Percentiles rank a stretch among this genome's conserved stretches.
Evolutionary conservation across 2,329 filamentous ascomycete genomes (phyloP).

Genomic region (Claviceps fusiformis): DNA sequence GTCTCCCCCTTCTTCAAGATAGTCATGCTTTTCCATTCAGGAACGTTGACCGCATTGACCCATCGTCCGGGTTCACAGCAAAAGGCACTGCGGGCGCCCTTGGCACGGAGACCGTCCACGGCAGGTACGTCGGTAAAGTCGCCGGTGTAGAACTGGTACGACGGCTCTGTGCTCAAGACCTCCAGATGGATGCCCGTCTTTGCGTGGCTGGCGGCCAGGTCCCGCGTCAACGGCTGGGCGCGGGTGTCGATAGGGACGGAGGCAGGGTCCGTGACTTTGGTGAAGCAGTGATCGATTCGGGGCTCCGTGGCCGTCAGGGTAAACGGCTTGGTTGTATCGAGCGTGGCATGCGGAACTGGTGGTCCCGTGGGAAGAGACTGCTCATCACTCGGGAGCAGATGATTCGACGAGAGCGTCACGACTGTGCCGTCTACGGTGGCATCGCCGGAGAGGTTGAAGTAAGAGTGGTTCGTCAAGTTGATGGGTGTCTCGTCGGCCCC

Average conservation of each 20-base stretch:
- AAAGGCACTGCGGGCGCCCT: slow-evolving; percentile 61
- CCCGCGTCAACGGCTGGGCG: slow-evolving; percentile 43
- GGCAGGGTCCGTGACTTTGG: slow-evolving; percentile 51
- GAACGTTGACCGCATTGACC: slow-evolving; percentile 75
- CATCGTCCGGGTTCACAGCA: slow-evolving; percentile 87
- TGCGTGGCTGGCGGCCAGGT: slow-evolving; percentile 63
- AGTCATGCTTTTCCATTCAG: slow-evolving; percentile 66
- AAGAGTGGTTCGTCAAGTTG: slow-evolving; percentile 91
- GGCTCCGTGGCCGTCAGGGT: slow-evolving; percentile 57
- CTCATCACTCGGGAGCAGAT: slow-evolving; percentile 61
- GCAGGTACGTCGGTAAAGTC: slow-evolving; percentile 68
- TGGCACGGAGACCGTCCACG: slow-evolving; percentile 46
- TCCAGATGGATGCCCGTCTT: slow-evolving; percentile 67
- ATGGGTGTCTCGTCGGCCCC: slow-evolving; percentile 80
- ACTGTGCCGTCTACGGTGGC: slow-evolving; percentile 40
- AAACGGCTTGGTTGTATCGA: slow-evolving; percentile 56
- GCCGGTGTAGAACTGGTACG: slow-evolving; percentile 95
- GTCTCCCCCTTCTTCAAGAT: slow-evolving; percentile 71
- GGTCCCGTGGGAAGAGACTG: slow-evolving; percentile 60
- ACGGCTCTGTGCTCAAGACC: slow-evolving; percentile 81
- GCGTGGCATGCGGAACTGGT: slow-evolving; percentile 49
- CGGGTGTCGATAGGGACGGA: slow-evolving; percentile 55
- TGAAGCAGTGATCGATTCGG: slow-evolving; percentile 82
- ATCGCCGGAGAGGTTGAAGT: slow-evolving; percentile 50
- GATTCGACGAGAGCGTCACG: slow-evolving; percentile 52